phyloP scores from a whole-genome alignment of 2,329 filamentous ascomycete genomes.

The Talaromyces sp. region DNA sequence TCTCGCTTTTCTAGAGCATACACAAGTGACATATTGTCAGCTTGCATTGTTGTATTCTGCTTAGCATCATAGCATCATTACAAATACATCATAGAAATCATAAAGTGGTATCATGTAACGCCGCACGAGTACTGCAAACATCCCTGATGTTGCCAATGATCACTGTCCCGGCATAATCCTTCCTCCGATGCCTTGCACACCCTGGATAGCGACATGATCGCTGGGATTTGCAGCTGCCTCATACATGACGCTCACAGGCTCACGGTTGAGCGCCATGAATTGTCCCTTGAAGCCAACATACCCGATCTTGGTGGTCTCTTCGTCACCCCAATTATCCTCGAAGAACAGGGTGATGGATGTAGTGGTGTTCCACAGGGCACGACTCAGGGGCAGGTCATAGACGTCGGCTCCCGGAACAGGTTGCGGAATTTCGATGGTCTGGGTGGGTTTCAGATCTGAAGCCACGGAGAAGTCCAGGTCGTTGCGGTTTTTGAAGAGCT shows the following conservation, averaged over 20 bases:
- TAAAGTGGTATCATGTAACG: constrained; percentile 6
- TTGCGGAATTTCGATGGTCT: constrained; percentile 73
- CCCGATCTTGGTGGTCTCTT: constrained; percentile 72
- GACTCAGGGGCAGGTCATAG: constrained; percentile 81
- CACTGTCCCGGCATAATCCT: constrained; percentile 44
- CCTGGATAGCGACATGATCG: constrained; percentile 64
- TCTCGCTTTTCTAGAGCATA: not conserved
- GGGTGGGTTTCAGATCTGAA: constrained; percentile 66
- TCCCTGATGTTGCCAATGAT: constrained; percentile 2
- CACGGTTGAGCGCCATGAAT: constrained; percentile 80
- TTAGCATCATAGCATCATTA: constrained; percentile 5
- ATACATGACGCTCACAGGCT: constrained; percentile 83
- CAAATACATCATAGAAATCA: not conserved
- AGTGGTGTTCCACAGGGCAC: constrained; percentile 86
- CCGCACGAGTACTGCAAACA: not conserved
- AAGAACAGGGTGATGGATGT: constrained; percentile 81
- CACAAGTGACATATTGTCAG: not conserved
- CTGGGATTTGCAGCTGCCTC: constrained; percentile 88
- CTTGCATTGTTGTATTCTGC: not conserved
- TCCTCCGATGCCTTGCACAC: constrained; percentile 39
- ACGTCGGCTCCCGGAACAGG: constrained; percentile 61
- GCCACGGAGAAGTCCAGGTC: constrained; percentile 81
- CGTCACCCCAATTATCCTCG: constrained; percentile 85
- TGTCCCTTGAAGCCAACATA: constrained; percentile 94
- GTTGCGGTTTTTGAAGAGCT: constrained; percentile 81